Percentiles rank a stretch among this genome's conserved stretches.
These are phyloP conservation scores for Alternaria sp. DNA, from an alignment of 2,329 filamentous ascomycete species.

Conservation along the genomic window DNA sequence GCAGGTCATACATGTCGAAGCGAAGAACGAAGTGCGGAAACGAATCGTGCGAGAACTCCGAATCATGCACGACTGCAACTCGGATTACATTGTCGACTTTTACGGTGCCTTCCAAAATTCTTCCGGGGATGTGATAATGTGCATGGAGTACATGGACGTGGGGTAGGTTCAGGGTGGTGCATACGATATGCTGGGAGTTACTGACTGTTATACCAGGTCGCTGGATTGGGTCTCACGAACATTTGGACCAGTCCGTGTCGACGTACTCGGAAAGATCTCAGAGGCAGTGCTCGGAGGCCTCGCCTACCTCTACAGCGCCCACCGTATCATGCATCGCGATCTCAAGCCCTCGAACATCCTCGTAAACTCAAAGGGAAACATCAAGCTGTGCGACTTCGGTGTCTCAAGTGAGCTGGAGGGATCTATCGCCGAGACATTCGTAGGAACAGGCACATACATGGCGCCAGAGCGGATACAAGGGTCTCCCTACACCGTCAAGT, in stretches of 20 bases:
- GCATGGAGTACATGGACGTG: conserved; percentile 99
- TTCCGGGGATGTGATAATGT: conserved; percentile 98
- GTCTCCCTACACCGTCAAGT: conserved; percentile 96
- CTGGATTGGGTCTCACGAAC: conserved; percentile 93
- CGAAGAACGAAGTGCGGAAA: conserved; percentile 95
- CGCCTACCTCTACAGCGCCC: conserved; percentile 92
- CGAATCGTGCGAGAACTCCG: conserved; percentile 96
- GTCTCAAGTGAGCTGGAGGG: conserved; percentile 98
- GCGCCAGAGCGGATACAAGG: conserved; percentile 97
- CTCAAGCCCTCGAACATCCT: conserved; percentile 98
- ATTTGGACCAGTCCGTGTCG: conserved; percentile 93
- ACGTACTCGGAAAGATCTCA: conserved; percentile 96
- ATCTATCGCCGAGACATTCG: conserved; percentile 97
- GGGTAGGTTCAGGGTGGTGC: conserved; percentile 70
- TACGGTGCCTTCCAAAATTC: conserved; percentile 97
- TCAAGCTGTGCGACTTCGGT: conserved; percentile 98
- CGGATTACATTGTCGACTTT: conserved; percentile 95
- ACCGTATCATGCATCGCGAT: conserved; percentile 98
- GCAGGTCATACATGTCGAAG: conserved; percentile 96
- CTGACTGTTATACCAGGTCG: conserved; percentile 65
- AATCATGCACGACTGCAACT: conserved; percentile 98
- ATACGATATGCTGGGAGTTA: not conserved
- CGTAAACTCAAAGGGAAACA: conserved; percentile 90
- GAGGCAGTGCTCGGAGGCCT: conserved; percentile 93
- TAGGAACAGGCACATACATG: conserved; percentile 99